A percentile compares a stretch with the other conserved stretches of the same genome.
Conservation (phyloP, 371 early-diverging fungal species). For the Mortierella sp. region DNA sequence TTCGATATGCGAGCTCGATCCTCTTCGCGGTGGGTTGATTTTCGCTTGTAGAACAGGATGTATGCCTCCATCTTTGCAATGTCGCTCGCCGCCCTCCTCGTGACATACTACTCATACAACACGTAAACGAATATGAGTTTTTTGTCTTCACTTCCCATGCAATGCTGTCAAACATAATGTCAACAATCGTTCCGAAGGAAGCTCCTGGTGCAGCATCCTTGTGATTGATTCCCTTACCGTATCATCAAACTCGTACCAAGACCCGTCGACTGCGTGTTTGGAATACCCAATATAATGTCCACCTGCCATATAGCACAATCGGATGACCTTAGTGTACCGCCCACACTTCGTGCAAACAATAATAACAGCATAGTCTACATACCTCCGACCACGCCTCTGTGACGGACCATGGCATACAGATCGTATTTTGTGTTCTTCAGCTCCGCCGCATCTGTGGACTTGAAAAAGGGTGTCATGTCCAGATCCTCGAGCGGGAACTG, state of each 20-base stretch:
- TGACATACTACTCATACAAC: constrained; percentile 38
- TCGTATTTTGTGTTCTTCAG: constrained; percentile 49
- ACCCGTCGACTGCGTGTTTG: constrained; percentile 45
- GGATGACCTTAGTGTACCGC: too few species aligned
- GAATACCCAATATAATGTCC: constrained; percentile 63
- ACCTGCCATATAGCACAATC: constrained; percentile 11
- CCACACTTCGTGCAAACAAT: too few species aligned
- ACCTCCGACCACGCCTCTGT: constrained; percentile 60
- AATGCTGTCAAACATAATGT: too few species aligned
- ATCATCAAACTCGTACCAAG: constrained; percentile 59
- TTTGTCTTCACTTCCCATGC: too few species aligned
- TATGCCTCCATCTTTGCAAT: constrained; percentile 57
- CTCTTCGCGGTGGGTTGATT: constrained; percentile 40
- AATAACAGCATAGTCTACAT: not conserved
- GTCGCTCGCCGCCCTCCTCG: constrained; percentile 51
- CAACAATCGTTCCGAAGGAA: too few species aligned
- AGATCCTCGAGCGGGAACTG: constrained; percentile 61
- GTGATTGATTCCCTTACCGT: constrained; percentile 58
- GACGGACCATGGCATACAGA: constrained; percentile 60
- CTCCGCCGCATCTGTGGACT: constrained; percentile 32
- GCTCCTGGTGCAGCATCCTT: too few species aligned
- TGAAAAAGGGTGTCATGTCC: constrained; percentile 58
- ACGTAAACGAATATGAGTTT: not conserved
- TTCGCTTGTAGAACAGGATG: constrained; percentile 55
- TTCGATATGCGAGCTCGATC: constrained; percentile 47